Conservation (phyloP, 2,329 filamentous ascomycete genomes). For the Epichloe amarillans region DNA sequence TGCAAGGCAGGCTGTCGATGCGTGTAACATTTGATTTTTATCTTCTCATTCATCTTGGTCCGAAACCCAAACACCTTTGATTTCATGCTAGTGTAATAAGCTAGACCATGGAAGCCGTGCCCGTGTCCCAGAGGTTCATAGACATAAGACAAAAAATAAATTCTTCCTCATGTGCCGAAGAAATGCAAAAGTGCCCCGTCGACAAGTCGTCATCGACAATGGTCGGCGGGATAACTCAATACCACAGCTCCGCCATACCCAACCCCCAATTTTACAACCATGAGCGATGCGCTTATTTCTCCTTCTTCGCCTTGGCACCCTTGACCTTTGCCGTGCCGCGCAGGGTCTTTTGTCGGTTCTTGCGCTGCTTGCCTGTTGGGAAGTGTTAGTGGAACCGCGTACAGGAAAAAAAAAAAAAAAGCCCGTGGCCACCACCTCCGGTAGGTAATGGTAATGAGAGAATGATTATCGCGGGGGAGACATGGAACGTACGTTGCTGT, state of each 20-base stretch:
- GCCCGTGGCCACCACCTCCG: not conserved
- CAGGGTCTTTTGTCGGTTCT: slow-evolving; percentile 99
- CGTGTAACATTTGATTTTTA: not conserved
- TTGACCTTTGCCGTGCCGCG: slow-evolving; percentile 97
- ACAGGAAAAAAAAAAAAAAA: not conserved
- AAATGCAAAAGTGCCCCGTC: slow-evolving; percentile 14
- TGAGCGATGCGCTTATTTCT: slow-evolving; percentile 50
- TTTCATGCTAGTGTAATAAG: slow-evolving; percentile 29
- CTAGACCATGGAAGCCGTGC: slow-evolving; percentile 17
- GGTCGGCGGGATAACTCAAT: slow-evolving; percentile 16
- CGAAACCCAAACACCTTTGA: slow-evolving; percentile 29
- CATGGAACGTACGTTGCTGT: slow-evolving; percentile 82
- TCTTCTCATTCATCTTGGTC: slow-evolving; percentile 14
- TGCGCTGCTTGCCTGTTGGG: slow-evolving; percentile 92
- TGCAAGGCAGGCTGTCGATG: too few species aligned
- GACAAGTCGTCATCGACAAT: not conserved
- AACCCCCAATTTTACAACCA: slow-evolving; percentile 19
- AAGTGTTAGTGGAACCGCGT: slow-evolving; percentile 8
- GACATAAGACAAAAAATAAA: slow-evolving; percentile 9
- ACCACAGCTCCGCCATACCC: slow-evolving; percentile 15
- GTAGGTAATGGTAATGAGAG: not conserved
- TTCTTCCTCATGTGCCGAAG: slow-evolving; percentile 4
- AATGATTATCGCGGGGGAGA: not conserved
- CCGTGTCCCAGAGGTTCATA: slow-evolving; percentile 15
- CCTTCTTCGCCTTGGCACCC: slow-evolving; percentile 90